Conservation (phyloP, 192 early-diverging fungal genomes). For the Backusella australiensis region DNA sequence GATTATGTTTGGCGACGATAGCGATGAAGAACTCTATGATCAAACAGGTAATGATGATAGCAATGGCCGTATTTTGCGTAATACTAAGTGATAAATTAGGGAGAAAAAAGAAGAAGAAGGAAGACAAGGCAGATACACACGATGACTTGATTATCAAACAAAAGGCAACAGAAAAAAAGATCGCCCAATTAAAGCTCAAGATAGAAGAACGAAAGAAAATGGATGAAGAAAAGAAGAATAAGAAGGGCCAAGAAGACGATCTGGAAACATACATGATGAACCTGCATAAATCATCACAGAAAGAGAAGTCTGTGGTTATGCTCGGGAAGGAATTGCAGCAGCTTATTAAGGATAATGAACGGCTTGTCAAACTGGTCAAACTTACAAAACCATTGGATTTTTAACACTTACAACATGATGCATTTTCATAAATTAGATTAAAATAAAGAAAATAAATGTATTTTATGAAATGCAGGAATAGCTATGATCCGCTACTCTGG, state of each 20-base stretch:
- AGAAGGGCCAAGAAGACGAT: slow-evolving; percentile 47
- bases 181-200: slow-evolving; percentile 33
- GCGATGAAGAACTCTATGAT: slow-evolving; percentile 73
- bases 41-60: slow-evolving; percentile 40
- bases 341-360: slow-evolving; percentile 48
- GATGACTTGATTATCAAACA: slow-evolving; percentile 58
- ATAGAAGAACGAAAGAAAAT: slow-evolving; percentile 31
- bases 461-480: too few species aligned
- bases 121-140: slow-evolving; percentile 61
- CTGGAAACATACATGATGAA: slow-evolving; percentile 67
- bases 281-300: slow-evolving; percentile 39
- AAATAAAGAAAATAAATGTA: too few species aligned
- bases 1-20: slow-evolving; percentile 44
- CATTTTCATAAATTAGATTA: too few species aligned
- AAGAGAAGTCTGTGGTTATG: slow-evolving; percentile 36
- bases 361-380: slow-evolving; percentile 41
- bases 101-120: slow-evolving; percentile 38
- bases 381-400: slow-evolving; percentile 46
- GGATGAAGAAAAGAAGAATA: slow-evolving; percentile 27
- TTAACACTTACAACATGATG: too few species aligned
- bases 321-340: slow-evolving; percentile 41
- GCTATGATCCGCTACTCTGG: too few species aligned
- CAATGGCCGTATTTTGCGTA: not conserved
- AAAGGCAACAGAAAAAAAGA: slow-evolving; percentile 31
- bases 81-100: slow-evolving; percentile 14